These are phyloP conservation scores for Saturnispora quitensis DNA, from an alignment of 805 yeast genomes.

Conservation along the genomic window DNA sequence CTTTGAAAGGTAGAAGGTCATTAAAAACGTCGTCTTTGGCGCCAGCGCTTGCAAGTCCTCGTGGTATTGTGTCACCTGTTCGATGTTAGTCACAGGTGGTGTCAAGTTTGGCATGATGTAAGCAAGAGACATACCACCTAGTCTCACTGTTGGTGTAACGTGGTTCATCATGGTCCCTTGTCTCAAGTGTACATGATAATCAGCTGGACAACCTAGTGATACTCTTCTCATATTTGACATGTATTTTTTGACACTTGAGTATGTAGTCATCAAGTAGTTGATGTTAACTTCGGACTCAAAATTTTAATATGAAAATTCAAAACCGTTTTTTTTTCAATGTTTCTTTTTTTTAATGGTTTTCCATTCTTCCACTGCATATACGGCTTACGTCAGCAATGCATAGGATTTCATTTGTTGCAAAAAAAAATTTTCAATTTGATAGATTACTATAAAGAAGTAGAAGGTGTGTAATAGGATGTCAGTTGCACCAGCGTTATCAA, in stretches of 20 bases:
- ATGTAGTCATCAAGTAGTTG: background rate
- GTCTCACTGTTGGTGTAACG: constrained; percentile 79
- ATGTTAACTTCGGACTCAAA: background rate
- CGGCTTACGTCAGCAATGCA: background rate
- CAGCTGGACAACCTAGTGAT: constrained; percentile 62
- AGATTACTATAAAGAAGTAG: background rate
- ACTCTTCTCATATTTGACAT: constrained; percentile 4
- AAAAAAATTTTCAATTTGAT: background rate
- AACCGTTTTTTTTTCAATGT: background rate
- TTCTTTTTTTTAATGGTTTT: background rate
- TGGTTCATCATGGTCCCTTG: constrained; percentile 90
- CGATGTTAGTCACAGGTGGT: constrained; percentile 82
- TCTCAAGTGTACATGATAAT: constrained; percentile 93
- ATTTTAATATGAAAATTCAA: background rate
- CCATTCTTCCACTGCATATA: background rate
- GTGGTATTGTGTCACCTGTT: constrained; percentile 64
- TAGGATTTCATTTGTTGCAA: background rate
- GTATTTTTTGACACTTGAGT: background rate
- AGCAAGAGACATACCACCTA: constrained; percentile 87
- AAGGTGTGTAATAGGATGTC: background rate
- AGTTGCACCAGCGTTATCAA: constrained; percentile 55
- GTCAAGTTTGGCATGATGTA: constrained; percentile 94
- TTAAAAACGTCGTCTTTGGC: constrained; percentile 78
- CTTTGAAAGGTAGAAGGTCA: constrained; percentile 78
- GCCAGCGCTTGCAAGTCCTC: constrained; percentile 50